phyloP scores from a whole-genome alignment of 2,329 filamentous ascomycete genomes.

The Apiospora phragmitis region DNA sequence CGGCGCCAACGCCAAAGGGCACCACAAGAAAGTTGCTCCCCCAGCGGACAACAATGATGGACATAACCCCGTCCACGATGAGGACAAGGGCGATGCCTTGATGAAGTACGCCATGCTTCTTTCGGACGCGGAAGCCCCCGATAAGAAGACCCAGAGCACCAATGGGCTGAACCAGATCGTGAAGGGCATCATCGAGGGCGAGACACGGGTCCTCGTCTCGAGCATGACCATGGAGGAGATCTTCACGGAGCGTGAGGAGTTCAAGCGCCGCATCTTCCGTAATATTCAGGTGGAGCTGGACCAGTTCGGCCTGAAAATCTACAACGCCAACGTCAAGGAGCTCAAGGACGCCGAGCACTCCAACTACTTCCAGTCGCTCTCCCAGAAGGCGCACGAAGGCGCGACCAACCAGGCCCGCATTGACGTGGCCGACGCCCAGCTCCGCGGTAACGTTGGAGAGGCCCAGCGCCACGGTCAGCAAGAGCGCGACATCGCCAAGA shows the following conservation, averaged over 20 bases:
- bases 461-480: conserved; percentile 76
- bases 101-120: conserved; percentile 82
- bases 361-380: conserved; percentile 82
- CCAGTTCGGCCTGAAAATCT: conserved; percentile 77
- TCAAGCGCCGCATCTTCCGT: conserved; percentile 73
- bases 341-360: conserved; percentile 79
- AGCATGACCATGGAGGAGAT: conserved; percentile 95
- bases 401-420: conserved; percentile 69
- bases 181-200: conserved; percentile 87
- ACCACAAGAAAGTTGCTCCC: conserved; percentile 17
- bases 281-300: conserved; percentile 79
- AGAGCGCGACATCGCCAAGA: conserved; percentile 85
- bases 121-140: conserved; percentile 56
- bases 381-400: conserved; percentile 81
- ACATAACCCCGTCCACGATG: conserved; percentile 32
- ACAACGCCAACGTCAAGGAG: conserved; percentile 79
- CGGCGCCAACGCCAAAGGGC: conserved; percentile 42
- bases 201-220: conserved; percentile 79
- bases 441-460: conserved; percentile 73
- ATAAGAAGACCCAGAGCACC: conserved; percentile 34
- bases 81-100: conserved; percentile 62
- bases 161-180: conserved; percentile 80
- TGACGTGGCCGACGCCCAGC: conserved; percentile 65
- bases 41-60: conserved; percentile 13
- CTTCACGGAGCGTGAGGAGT: conserved; percentile 74